Base-by-base conservation (phyloP, 148 eudicot species). In the Polygonum aviculare region DNA sequence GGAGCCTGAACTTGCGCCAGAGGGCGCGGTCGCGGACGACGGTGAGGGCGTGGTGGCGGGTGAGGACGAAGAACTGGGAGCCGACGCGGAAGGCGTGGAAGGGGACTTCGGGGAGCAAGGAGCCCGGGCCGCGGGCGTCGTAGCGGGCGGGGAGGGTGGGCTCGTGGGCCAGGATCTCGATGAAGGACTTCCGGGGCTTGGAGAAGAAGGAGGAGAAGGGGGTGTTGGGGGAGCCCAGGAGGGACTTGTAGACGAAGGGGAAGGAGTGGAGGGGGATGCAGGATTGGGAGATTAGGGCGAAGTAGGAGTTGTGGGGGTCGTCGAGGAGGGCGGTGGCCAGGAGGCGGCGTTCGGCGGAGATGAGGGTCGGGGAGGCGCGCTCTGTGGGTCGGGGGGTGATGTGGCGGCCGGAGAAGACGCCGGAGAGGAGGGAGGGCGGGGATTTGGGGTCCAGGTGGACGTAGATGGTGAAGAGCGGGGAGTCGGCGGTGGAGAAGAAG, bases 211-310 rank as follows among this genome's bases (percentile, higher is more conserved):
- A 11, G 40, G 72, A n/a, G 60, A 73, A 38, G 12, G 63, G 62
- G 12, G 3, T 62, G 16, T 62, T 62, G 3, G 39, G 62, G 3
- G 79, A 65, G 0, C 74, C 72, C 21, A 87, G 81, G 0, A 88
- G 54, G 2, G 83, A 70, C 8, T 57, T 69, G 77, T 88, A 82
- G 3, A 82, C 40, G 52, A 54, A 88, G 2, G 73, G 77, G 75
- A 88, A 85, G 3, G 90, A 86, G 55, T 87, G 92, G 35, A 88
- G 82, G 3, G 92, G 92, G n/a, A 88, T 77, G 41, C 92, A 88
- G 48, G 84, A 74, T 19, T 84, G 90, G 0, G 92, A 88, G 15
- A 86, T 57, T 4, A 88, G 70, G n/a, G 92, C 85, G 67, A 88
- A 88, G 79, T 83, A 87, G 12, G 62, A 54, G 62, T 88, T 88